A percentile compares a stretch with the other conserved stretches of the same genome.
These are phyloP conservation scores for Citrus mangshanensis DNA, from an alignment of 345 rosid species.

Conservation along the genomic window DNA sequence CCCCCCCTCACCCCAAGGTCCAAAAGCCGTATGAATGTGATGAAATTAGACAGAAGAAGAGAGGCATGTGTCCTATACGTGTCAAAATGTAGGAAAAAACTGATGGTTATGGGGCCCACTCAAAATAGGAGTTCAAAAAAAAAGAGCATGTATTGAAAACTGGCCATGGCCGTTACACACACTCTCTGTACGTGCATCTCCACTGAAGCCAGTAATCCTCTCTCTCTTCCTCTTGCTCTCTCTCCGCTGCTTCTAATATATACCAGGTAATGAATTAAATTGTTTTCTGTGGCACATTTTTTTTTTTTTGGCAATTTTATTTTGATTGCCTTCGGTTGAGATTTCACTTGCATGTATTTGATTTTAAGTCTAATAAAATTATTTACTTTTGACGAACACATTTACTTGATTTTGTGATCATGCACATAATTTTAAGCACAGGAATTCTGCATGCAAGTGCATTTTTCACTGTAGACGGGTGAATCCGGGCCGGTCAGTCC, in stretches of 20 bases:
- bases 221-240: background rate
- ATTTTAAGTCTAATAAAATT: background rate
- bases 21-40: no score
- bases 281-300: background rate
- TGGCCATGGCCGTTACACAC: constrained; percentile 19
- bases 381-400: no score
- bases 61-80: constrained; percentile 28
- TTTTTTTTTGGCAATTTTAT: no score
- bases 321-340: background rate
- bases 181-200: background rate
- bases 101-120: background rate
- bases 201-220: background rate
- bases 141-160: background rate
- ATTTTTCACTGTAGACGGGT: background rate
- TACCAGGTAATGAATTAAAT: background rate
- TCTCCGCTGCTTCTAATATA: background rate
- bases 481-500: background rate
- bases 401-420: background rate
- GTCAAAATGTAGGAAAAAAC: constrained; percentile 3
- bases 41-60: constrained; percentile 1
- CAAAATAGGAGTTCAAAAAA: no score
- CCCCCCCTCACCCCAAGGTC: background rate
- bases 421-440: no score
- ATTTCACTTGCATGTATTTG: background rate
- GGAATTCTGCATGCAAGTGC: background rate